Evolutionary conservation across 441 rosid genomes (phyloP).

Genomic region (Euphorbia celastroides): DNA sequence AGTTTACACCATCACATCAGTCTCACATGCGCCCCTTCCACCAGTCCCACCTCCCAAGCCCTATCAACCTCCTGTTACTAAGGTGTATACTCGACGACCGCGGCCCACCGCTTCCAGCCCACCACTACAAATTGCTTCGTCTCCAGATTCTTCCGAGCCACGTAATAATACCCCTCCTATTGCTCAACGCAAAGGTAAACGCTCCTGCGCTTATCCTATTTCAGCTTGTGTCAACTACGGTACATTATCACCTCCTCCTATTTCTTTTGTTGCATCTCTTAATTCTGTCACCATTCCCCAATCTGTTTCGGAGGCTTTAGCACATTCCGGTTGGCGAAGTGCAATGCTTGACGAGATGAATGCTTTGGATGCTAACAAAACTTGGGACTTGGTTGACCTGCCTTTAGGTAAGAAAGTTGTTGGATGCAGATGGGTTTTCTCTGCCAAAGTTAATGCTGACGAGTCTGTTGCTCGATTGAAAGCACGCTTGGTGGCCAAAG

Average conservation of each 20-base stretch:
- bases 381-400: neutral
- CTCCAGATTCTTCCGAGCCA: neutral
- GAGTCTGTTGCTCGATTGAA: neutral
- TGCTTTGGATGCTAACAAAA: neutral
- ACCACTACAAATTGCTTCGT: neutral
- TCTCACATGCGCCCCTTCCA: neutral
- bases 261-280: neutral
- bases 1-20: neutral
- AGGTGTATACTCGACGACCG: neutral
- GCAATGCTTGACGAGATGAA: neutral
- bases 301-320: neutral
- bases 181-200: neutral
- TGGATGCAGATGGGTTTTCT: neutral
- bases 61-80: no score
- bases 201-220: neutral
- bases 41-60: no score
- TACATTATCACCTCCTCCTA: neutral
- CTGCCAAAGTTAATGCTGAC: neutral
- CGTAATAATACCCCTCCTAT: neutral
- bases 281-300: neutral
- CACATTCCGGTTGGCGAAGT: neutral
- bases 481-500: no score
- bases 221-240: neutral
- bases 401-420: neutral
- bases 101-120: neutral